Conservation (phyloP, 192 early-diverging fungal genomes). For the Thamnidium elegans region DNA sequence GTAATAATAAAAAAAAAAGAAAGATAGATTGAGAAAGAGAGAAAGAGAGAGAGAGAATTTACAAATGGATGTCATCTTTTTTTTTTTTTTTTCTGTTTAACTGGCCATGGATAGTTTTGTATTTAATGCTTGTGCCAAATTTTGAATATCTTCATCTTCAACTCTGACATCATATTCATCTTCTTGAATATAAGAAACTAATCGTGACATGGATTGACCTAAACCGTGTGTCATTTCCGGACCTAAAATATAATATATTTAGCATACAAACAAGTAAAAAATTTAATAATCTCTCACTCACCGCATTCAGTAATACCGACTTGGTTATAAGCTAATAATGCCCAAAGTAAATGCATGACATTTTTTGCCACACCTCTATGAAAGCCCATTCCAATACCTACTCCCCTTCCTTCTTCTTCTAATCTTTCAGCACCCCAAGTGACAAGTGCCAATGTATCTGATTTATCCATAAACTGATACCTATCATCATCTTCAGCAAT, state of each 20-base stretch:
- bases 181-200: conserved; percentile 32
- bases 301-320: conserved; percentile 30
- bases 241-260: conserved; percentile 2
- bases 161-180: conserved; percentile 28
- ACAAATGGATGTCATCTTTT: no score
- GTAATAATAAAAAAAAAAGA: not conserved
- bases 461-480: conserved; percentile 12
- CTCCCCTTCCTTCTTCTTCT: conserved; percentile 34
- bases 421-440: conserved; percentile 30
- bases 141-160: conserved; percentile 33
- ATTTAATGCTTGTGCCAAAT: conserved; percentile 24
- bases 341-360: conserved; percentile 34
- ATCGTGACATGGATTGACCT: conserved; percentile 24
- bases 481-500: not conserved
- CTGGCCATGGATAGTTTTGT: conserved; percentile 27
- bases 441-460: conserved; percentile 20
- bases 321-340: conserved; percentile 22
- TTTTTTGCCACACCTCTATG: conserved; percentile 32
- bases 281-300: conserved; percentile 1
- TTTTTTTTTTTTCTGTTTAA: not conserved
- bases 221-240: conserved; percentile 12
- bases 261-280: not conserved
- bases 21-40: not conserved
- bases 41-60: not conserved
- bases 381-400: conserved; percentile 32